Percentiles rank a stretch among this genome's conserved stretches.
These are phyloP conservation scores for Pulicaria dysenterica DNA, from an alignment of 129 eudicot species.

Conservation along the genomic window DNA sequence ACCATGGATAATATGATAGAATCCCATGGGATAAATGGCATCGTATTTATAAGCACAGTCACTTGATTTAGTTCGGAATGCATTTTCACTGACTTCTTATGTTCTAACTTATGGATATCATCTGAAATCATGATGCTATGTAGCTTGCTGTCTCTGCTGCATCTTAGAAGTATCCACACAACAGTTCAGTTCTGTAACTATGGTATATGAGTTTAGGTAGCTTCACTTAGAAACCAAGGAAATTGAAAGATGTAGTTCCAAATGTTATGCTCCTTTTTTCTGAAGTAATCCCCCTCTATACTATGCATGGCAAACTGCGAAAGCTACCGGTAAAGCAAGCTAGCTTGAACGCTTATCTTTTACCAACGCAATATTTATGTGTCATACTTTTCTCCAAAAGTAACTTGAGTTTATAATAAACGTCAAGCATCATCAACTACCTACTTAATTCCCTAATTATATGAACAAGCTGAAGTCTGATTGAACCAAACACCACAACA, in stretches of 20 bases:
- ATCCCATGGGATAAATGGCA: constrained; percentile 12
- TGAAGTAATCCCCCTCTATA: not conserved
- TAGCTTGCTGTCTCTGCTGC: not conserved
- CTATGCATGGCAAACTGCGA: not conserved
- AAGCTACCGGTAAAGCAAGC: constrained; percentile 5
- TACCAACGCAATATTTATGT: not conserved
- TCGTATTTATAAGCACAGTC: constrained; percentile 1
- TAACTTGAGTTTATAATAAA: constrained; percentile 9
- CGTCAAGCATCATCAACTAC: constrained; percentile 2
- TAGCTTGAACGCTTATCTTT: not conserved
- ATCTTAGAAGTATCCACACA: constrained; percentile 13
- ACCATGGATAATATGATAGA: not conserved
- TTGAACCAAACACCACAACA: not conserved
- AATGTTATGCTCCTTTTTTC: not conserved
- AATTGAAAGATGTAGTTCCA: too few relatives aligned
- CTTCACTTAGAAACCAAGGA: not conserved
- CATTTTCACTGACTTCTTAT: not conserved
- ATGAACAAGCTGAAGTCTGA: constrained; percentile 10
- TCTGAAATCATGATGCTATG: constrained; percentile 14
- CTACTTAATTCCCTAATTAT: constrained; percentile 3
- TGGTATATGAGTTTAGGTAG: not conserved
- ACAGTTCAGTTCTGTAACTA: constrained; percentile 10
- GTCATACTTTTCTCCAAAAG: not conserved
- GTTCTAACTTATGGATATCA: constrained; percentile 1
- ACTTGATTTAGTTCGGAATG: constrained; percentile 1